phyloP scores from a whole-genome alignment of 805 yeast genomes.

The Candida quercuum region DNA sequence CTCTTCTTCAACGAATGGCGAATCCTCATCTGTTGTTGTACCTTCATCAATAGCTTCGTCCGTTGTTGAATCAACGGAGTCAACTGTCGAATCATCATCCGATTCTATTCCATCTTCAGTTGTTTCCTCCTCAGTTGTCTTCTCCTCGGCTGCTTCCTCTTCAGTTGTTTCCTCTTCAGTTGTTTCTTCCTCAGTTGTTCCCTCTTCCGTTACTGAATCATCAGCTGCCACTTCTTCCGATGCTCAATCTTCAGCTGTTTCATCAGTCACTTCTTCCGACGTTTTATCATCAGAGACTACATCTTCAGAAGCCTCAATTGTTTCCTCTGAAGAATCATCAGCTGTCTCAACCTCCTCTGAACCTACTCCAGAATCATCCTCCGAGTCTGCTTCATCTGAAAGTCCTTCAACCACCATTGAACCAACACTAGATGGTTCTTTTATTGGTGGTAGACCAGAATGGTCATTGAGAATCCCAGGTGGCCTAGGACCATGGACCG shows the following conservation, averaged over 20 bases:
- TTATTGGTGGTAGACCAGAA: slow-evolving; percentile 8
- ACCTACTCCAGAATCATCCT: neutral
- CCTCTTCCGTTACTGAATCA: neutral
- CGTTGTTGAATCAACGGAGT: too few species aligned
- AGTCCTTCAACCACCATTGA: slow-evolving; percentile 1
- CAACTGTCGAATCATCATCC: too few species aligned
- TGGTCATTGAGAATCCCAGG: slow-evolving; percentile 17
- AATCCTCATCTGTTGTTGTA: too few species aligned
- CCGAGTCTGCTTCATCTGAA: slow-evolving; percentile 1
- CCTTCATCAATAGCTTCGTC: too few species aligned
- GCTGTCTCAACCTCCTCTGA: slow-evolving; percentile 1
- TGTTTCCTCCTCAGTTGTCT: too few species aligned
- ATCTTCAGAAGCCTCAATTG: neutral
- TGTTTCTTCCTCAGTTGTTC: neutral
- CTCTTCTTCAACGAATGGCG: too few species aligned
- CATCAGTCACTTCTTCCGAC: neutral
- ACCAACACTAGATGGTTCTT: slow-evolving; percentile 6
- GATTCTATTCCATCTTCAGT: too few species aligned
- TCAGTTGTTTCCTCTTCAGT: too few species aligned
- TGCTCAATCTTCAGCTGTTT: neutral
- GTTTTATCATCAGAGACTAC: neutral
- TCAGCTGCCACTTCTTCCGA: neutral
- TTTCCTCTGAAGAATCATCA: neutral
- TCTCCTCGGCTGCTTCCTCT: too few species aligned
- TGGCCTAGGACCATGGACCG: slow-evolving; percentile 18